Base-by-base conservation (phyloP, 164 flowering plant species). In the Annona squamosa region DNA sequence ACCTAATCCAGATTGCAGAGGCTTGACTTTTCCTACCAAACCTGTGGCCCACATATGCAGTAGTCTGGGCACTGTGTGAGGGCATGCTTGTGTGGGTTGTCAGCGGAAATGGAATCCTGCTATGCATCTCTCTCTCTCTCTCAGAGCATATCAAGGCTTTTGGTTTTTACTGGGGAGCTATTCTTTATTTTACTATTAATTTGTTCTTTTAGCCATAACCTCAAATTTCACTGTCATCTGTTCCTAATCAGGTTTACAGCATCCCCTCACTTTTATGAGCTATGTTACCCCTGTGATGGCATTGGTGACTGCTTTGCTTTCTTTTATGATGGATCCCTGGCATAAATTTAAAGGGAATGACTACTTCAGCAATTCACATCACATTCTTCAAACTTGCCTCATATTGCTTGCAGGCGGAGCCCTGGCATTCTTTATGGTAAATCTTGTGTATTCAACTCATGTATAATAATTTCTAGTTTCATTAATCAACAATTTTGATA, bases 201-300 rank as follows among this genome's bases (percentile, higher is more conserved):
- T 9, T 12, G 46, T 47, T 72, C 65, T 72, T 37, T 66, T 37
- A 12, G 45, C 13, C n/a, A 2, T 13, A 44, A 44, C 46, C 48
- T 66, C 12, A 66, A 3, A 19, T 19, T 64, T 64, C 42, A 64
- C 2, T 66, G 4, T 66, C 17, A 37, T 66, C 43, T n/a, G 68
- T 18, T 46, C 19, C 64, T 65, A 37, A 69, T 79, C 86, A 93
- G 99, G 99, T 78, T 82, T 96, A 77, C 84, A 89, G 81, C 87
- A 96, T 84, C 99, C 99, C 10, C 82, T 96, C 74, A 84, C 90
- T 41, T 80, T 96, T 75, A 96, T 96, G 99, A 96, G 99, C 86
- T 96, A 89, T 73, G 91, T 96, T 73, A 83, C 97, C 77, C 99
- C 99, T 68, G 86, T 93, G 65, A 96, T 96, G 99, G 97, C 97